Conservation (phyloP, 495 filamentous ascomycete genomes). For the Bathelium albidoporum region DNA sequence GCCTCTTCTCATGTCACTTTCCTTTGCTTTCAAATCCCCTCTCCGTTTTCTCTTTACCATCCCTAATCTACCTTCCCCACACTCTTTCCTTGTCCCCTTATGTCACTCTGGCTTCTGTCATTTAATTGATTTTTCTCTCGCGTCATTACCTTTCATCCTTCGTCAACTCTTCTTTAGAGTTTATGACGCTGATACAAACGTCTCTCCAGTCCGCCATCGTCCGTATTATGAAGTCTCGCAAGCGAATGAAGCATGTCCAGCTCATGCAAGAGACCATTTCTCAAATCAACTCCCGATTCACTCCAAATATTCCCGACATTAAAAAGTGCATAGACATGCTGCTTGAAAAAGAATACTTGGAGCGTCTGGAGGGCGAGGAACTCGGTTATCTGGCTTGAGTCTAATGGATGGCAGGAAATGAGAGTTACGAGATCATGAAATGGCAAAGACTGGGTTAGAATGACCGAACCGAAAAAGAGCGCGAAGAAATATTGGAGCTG, state of each 20-base stretch:
- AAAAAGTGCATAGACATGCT: conserved; percentile 99
- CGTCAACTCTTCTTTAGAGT: too few relatives aligned
- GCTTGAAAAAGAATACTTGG: conserved; percentile 98
- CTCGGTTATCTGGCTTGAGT: conserved; percentile 74
- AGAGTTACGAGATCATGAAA: background rate
- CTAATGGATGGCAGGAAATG: background rate
- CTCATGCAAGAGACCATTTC: conserved; percentile 89
- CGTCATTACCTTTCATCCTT: too few relatives aligned
- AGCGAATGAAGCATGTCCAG: conserved; percentile 93
- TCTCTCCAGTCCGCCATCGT: conserved; percentile 81
- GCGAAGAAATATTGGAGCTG: too few relatives aligned
- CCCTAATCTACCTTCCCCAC: too few relatives aligned
- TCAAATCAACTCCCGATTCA: conserved; percentile 90
- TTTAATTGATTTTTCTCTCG: too few relatives aligned
- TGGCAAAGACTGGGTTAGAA: background rate
- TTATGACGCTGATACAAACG: conserved; percentile 7
- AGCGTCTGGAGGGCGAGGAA: conserved; percentile 87
- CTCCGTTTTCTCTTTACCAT: conserved; percentile 10
- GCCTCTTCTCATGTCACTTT: background rate
- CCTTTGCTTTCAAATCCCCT: background rate
- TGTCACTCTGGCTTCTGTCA: too few relatives aligned
- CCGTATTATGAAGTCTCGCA: conserved; percentile 98
- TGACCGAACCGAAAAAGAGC: too few relatives aligned
- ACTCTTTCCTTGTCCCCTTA: too few relatives aligned
- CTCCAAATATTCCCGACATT: conserved; percentile 86